Percentiles rank a stretch among this genome's conserved stretches.
Evolutionary conservation across 176 grass and related monocot genomes (phyloP).

Genomic region (Dactylis glomerata): DNA sequence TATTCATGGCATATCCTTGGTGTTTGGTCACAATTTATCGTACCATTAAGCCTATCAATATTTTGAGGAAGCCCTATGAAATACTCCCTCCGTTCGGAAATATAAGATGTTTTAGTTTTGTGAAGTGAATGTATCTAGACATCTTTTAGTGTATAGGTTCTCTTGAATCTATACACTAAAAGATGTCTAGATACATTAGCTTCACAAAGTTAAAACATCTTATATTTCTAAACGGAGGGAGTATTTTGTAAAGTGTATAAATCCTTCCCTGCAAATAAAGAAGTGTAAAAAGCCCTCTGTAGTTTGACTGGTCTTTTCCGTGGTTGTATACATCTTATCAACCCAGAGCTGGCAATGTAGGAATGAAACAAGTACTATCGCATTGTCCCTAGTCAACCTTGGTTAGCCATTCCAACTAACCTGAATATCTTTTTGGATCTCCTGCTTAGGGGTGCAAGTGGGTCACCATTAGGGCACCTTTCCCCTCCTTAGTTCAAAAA

Average conservation of each 20-base stretch:
- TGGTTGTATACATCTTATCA: background rate
- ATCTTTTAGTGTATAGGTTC: too few species aligned
- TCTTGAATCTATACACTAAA: too few species aligned
- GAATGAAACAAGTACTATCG: background rate
- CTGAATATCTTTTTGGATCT: background rate
- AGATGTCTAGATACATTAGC: too few species aligned
- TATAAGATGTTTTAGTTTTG: too few species aligned
- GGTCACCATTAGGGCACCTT: too few species aligned
- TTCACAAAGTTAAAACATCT: too few species aligned
- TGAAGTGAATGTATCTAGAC: too few species aligned
- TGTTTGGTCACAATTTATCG: background rate
- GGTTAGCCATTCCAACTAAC: background rate
- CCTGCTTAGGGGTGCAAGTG: too few species aligned
- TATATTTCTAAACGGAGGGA: too few species aligned
- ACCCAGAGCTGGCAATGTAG: background rate
- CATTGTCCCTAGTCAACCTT: background rate
- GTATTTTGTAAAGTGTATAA: background rate
- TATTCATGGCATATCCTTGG: background rate
- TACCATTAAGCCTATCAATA: conserved; percentile 7
- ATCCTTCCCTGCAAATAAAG: background rate
- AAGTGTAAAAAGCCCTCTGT: background rate
- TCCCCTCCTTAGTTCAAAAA: too few species aligned
- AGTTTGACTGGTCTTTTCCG: background rate
- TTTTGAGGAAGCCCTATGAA: background rate
- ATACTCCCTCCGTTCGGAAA: too few species aligned